Conservation (phyloP, 768 basidiomycete species). For the Rhizopogon vesiculosus region DNA sequence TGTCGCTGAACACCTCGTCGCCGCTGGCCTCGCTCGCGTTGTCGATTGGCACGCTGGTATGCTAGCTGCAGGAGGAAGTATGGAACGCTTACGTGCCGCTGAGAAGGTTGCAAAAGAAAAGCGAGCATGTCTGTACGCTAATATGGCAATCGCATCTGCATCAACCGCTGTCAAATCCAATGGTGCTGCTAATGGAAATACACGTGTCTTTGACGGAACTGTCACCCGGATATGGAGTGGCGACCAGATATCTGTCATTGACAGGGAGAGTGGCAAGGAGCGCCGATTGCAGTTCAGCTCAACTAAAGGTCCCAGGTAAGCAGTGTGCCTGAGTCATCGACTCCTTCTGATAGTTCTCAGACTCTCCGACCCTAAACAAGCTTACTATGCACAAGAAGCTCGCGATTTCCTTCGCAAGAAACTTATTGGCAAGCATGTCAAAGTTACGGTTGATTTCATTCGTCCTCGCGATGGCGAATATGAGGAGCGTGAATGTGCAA, state of each 20-base stretch:
- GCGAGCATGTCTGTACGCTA: constrained; percentile 65
- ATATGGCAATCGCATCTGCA: constrained; percentile 33
- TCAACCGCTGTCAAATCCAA: constrained; percentile 40
- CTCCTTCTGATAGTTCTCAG: constrained; percentile 32
- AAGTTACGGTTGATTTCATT: constrained; percentile 82
- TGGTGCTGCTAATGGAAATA: constrained; percentile 38
- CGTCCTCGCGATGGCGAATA: constrained; percentile 91
- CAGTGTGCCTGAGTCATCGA: constrained; percentile 1
- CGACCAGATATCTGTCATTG: constrained; percentile 81
- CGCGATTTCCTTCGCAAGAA: constrained; percentile 90
- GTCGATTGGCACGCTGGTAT: constrained; percentile 99
- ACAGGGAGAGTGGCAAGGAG: constrained; percentile 71
- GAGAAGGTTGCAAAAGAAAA: constrained; percentile 80
- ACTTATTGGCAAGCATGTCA: constrained; percentile 86
- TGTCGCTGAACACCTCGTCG: constrained; percentile 85
- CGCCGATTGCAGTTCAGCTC: constrained; percentile 85
- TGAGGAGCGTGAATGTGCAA: constrained; percentile 90
- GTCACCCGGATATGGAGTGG: constrained; percentile 90
- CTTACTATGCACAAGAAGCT: constrained; percentile 87
- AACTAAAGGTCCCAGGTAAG: constrained; percentile 77
- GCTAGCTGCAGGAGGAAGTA: constrained; percentile 76
- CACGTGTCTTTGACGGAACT: constrained; percentile 68
- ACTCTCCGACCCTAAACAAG: constrained; percentile 80
- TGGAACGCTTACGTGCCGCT: constrained; percentile 83
- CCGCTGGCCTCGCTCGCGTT: constrained; percentile 81